Base-by-base conservation (phyloP, 148 eudicot species). In the Rhododendron henanense region DNA sequence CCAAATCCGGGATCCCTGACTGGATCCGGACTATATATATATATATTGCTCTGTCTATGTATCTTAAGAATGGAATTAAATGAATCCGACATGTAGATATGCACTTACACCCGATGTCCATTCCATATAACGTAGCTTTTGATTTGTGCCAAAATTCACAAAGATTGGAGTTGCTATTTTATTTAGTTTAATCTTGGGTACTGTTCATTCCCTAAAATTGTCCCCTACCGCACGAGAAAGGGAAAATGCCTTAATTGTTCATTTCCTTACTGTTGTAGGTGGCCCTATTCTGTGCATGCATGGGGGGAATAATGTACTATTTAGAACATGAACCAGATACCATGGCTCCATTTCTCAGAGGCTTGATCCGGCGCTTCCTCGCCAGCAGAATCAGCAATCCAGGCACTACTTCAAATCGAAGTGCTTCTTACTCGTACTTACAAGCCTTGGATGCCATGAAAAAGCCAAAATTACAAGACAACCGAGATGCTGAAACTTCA, bases 281-380 rank as follows among this genome's bases (percentile, higher is more conserved):
- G 88, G 95, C 96, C 82, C 87, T 97, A 83, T 97, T 97, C 88
- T 93, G 99, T 84, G 96, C 94, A 8, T 94, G 97, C 87, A 97
- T 97, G 98, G 98, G 99, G 6, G 99, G 94, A 81, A 92, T 95
- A 31, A 97, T 97, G 99, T 95, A 94, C 83, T 97, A 95, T 89
- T 88, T 96, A 53, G 98, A 95, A 65, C 94, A 95, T 48, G 99
- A 97, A 80, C 99, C 98, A 14, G 96, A 95, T 79, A 97, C 98
- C 59, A 95, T 96, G 99, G 97, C 99, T 77, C 99, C 99, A 45
- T 89, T 97, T 78, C 92, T 95, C 45, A 93, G 98, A 84, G 93
- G 95, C 79, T 84, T 97, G 77, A 95, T 97, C 80, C 97, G 94
- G 14, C 97, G 99, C 16, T 95, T 95, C 89, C 90, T 97, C 65